A percentile compares a stretch with the other conserved stretches of the same genome.
Evolutionary conservation across 768 basidiomycete genomes (phyloP).

Genomic region (Leccinum arenicola): DNA sequence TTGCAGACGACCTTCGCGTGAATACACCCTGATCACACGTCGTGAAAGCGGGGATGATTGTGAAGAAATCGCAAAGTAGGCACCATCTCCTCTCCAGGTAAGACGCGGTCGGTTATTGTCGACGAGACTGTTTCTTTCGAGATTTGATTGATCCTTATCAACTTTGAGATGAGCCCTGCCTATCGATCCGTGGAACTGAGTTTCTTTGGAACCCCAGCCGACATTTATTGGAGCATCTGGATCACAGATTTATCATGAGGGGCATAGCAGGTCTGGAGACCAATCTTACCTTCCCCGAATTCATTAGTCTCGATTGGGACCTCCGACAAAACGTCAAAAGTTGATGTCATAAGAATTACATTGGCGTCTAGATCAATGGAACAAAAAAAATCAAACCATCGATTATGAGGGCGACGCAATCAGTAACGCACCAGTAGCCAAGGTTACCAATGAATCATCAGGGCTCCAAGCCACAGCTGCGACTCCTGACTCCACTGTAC

Average conservation of each 20-base stretch:
- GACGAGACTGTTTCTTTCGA: slow-evolving; percentile 56
- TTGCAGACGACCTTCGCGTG: slow-evolving; percentile 59
- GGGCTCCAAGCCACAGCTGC: slow-evolving; percentile 85
- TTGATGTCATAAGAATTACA: slow-evolving; percentile 83
- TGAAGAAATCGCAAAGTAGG: slow-evolving; percentile 83
- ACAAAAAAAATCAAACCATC: not conserved
- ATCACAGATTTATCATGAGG: slow-evolving; percentile 13
- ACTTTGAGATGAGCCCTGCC: slow-evolving; percentile 67
- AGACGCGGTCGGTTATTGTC: slow-evolving; percentile 74
- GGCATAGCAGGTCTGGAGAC: not conserved
- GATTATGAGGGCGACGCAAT: not conserved
- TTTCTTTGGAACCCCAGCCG: slow-evolving; percentile 96
- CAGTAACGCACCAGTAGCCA: slow-evolving; percentile 65
- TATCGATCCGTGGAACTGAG: slow-evolving; percentile 95
- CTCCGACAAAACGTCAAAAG: slow-evolving; percentile 88
- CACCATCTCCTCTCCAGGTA: slow-evolving; percentile 92
- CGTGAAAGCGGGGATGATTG: slow-evolving; percentile 42
- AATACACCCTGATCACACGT: slow-evolving; percentile 32
- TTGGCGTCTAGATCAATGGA: slow-evolving; percentile 59
- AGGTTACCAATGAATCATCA: slow-evolving; percentile 81
- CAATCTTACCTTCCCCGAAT: slow-evolving; percentile 76
- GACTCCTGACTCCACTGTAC: slow-evolving; percentile 83
- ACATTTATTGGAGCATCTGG: slow-evolving; percentile 89
- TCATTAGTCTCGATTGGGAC: slow-evolving; percentile 64
- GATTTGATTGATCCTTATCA: slow-evolving; percentile 44